Evolutionary conservation across 2,329 filamentous ascomycete genomes (phyloP), one percentile per base, ranked within the genome.

Genomic region (Paraphaeosphaeria sporulosa): DNA sequence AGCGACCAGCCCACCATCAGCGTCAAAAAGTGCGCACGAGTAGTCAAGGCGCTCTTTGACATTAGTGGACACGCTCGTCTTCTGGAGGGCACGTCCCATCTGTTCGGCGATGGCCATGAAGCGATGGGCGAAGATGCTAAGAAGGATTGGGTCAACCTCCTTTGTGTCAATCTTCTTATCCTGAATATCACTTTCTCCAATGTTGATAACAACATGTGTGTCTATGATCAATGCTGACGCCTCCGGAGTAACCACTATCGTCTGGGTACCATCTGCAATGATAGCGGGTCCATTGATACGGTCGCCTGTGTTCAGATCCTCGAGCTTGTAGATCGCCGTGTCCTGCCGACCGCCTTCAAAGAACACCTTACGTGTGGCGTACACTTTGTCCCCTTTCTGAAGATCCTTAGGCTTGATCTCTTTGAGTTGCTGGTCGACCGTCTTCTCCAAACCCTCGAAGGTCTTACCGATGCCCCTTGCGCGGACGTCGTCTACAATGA

Each of bases 401-500:
- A 85, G 65, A 30, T 87, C 82, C 59, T 85, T 86, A 0, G 86
- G 83, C 61, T 85, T 86, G 60, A 94, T 83, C 7, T 87, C 85
- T 68, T 89, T 90, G 17, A 97, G 82, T 73, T 97, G 93, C 71
- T 93, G 85, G 65, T 96, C 93, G 4, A 96, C 91, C 0, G 91
- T 94, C 80, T 92, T 90, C 61, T 93, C 91, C 32, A 90, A 81
- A 48, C 90, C 89, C 55, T 91, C 85, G 75, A 94, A 94, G 48
- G 92, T 94, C 83, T 93, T 96, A 49, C 92, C 94, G 63, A 97
- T 96, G 15, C 93, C 93, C 58, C 94, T 86, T 5, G 94, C 91
- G 43, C 94, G 89, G 3, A 97, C 91, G 75, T 97, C 94, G 64
- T 97, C 94, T 8, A 97, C 85, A 48, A 97, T 93, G 56, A 97